Percentiles rank a stretch among this genome's conserved stretches.
phyloP scores from a whole-genome alignment of 768 basidiomycete genomes.

The Crucibulum laeve region DNA sequence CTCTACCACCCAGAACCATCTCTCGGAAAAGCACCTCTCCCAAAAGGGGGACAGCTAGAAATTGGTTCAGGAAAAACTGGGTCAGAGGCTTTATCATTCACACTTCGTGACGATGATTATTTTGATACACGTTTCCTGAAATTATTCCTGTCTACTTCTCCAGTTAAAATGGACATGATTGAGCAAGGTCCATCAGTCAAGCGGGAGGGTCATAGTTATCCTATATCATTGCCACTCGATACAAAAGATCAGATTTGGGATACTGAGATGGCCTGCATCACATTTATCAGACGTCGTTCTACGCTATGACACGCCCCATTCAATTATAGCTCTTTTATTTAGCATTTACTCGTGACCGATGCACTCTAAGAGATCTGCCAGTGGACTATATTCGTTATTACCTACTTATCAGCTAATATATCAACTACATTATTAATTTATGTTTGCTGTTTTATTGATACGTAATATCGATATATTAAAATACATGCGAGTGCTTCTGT shows the following conservation, averaged over 20 bases:
- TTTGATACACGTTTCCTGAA: constrained; percentile 51
- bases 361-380: too few relatives aligned
- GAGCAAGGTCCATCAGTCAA: constrained; percentile 33
- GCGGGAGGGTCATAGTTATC: constrained; percentile 8
- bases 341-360: too few relatives aligned
- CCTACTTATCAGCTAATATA: too few relatives aligned
- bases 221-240: constrained; percentile 4
- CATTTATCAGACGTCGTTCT: constrained; percentile 10
- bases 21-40: constrained; percentile 36
- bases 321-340: not conserved
- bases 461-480: too few relatives aligned
- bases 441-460: too few relatives aligned
- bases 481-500: too few relatives aligned
- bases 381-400: too few relatives aligned
- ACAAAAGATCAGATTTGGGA: constrained; percentile 24
- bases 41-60: constrained; percentile 29
- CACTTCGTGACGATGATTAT: constrained; percentile 28
- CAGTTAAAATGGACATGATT: constrained; percentile 42
- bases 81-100: constrained; percentile 44
- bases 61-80: constrained; percentile 38
- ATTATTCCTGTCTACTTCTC: constrained; percentile 50
- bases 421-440: too few relatives aligned
- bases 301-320: not conserved
- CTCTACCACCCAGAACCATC: constrained; percentile 48
- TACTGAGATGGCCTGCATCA: constrained; percentile 20